Base-by-base conservation (phyloP, 1,284 basidiomycete species). In the Xerocomus cyaneibrunnescens region DNA sequence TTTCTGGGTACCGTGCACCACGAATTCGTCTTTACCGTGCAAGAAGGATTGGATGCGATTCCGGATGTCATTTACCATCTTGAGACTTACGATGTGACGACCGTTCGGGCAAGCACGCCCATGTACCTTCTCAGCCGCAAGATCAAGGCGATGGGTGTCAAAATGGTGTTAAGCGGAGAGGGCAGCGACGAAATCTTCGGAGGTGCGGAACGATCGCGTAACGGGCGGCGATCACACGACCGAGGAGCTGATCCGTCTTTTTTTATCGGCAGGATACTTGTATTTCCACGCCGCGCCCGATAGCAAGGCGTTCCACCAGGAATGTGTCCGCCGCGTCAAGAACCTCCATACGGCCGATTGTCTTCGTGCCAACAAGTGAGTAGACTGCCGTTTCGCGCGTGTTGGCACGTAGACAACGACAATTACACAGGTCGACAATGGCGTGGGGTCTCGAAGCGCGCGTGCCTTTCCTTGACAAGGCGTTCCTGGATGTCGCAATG, bases 81-180 rank as follows among this genome's bases (percentile, higher is more conserved):
- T 40, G 97, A 99, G 77, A 99, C 97, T 2, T 99, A 94, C 74
- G 97, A 99, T 69, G 97, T 99, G 49, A 99, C 97, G 32, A 99
- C 97, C 16, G 94, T 98, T 48, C 89, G 97, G 52, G 97, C 97
- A 5, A 95, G 92, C 62, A 98, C 96, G 7, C 96, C 97, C 16
- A 96, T 96, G 94, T 96, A 96, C 70, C 84, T 99, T 31, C 84
- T 99, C 54, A 94, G 90, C 69, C 84, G 97, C 51, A 99, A 99
- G 78, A 97, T 99, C 79, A 99, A 99, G 76, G 96, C 97, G 3
- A 99, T 95, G 90, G 97, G 97, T 58, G 97, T 99, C 58, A 99
- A 99, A 78, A 99, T 99, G 97, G 97, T 99, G 4, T 80, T 99
- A 35, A 94, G 90, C 57, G 97, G 97, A 31, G 97, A 99, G 73